phyloP scores from a whole-genome alignment of 2,329 filamentous ascomycete genomes.

The Fonsecaea multimorphosa region DNA sequence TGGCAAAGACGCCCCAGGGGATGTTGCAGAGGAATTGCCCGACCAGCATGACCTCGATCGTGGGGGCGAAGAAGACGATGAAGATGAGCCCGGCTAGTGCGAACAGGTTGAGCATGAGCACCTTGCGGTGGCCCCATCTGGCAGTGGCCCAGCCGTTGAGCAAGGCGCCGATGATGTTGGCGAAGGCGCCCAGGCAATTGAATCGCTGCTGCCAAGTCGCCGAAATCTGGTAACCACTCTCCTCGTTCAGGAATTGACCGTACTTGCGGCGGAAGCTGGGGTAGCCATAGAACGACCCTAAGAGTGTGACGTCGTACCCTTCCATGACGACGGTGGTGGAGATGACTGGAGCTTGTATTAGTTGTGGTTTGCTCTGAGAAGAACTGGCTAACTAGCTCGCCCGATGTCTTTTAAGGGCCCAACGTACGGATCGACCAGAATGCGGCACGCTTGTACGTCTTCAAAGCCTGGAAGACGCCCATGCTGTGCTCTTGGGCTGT shows the following conservation, averaged over 20 bases:
- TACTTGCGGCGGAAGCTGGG: constrained; percentile 51
- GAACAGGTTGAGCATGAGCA: constrained; percentile 54
- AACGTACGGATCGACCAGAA: constrained; percentile 30
- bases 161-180: constrained; percentile 30
- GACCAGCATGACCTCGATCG: constrained; percentile 55
- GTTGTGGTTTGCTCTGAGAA: background rate
- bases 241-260: constrained; percentile 41
- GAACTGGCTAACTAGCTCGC: background rate
- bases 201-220: constrained; percentile 59
- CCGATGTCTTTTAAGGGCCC: constrained; percentile 22
- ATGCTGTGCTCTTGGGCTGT: constrained; percentile 27
- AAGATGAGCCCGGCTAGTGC: constrained; percentile 55
- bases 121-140: constrained; percentile 54
- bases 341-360: constrained; percentile 36
- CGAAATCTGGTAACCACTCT: constrained; percentile 46
- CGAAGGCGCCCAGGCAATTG: constrained; percentile 15
- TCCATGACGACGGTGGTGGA: constrained; percentile 60
- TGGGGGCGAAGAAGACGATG: constrained; percentile 59
- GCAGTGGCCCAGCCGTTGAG: constrained; percentile 27
- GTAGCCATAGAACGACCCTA: constrained; percentile 59
- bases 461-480: constrained; percentile 25
- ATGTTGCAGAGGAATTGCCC: constrained; percentile 58
- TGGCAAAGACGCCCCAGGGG: constrained; percentile 38
- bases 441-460: constrained; percentile 25
- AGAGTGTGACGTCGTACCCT: constrained; percentile 59